Conservation (phyloP, 257 asterid species). For the Asclepias syriaca region DNA sequence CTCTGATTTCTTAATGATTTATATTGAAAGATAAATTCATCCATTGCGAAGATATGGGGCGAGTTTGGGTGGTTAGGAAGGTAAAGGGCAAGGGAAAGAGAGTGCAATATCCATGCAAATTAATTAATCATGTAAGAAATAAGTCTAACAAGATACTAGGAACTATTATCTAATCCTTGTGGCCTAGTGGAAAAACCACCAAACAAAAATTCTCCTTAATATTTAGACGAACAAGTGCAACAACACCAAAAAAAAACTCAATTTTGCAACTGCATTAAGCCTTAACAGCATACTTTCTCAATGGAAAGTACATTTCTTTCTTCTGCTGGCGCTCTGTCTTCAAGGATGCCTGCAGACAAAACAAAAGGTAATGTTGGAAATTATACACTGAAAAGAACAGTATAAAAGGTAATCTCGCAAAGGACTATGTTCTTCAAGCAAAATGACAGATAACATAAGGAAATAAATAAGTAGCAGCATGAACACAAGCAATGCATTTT, state of each 20-base stretch:
- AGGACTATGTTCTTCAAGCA: not conserved
- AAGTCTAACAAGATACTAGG: not conserved
- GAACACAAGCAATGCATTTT: too few species aligned
- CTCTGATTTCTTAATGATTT: too few species aligned
- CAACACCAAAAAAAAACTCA: not conserved
- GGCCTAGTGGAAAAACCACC: not conserved
- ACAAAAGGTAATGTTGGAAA: not conserved
- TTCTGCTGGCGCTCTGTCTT: slow-evolving; percentile 65
- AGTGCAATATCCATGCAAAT: not conserved
- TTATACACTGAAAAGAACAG: not conserved
- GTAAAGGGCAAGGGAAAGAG: too few species aligned
- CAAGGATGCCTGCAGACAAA: slow-evolving; percentile 47
- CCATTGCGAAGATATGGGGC: too few species aligned
- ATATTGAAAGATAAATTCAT: too few species aligned
- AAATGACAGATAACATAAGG: not conserved
- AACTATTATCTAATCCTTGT: not conserved
- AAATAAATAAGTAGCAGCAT: not conserved
- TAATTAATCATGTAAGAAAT: not conserved
- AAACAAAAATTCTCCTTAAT: slow-evolving; percentile 7
- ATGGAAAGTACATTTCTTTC: slow-evolving; percentile 66
- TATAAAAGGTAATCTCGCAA: not conserved
- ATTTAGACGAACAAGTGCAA: not conserved
- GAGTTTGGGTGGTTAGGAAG: too few species aligned
- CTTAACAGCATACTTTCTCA: slow-evolving; percentile 71
- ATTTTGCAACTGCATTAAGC: slow-evolving; percentile 22